Evolutionary conservation across 495 filamentous ascomycete genomes (phyloP).

Genomic region (Zalerion maritima): DNA sequence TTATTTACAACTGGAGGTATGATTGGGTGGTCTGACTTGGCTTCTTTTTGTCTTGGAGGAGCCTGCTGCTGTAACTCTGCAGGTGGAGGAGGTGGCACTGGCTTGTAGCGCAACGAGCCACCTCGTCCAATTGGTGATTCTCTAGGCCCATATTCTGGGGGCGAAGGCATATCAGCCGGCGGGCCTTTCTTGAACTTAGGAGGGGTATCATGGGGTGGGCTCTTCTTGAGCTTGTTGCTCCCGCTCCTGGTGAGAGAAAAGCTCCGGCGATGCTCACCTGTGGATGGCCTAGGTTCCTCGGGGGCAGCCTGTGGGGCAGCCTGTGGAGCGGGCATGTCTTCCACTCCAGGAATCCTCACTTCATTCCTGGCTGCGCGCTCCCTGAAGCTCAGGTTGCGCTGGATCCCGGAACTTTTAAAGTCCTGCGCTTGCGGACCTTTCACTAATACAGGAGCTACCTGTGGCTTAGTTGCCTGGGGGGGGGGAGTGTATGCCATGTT

Average conservation of each 20-base stretch:
- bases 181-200: conserved; percentile 4
- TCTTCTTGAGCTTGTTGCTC: conserved; percentile 34
- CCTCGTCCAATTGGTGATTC: conserved; percentile 7
- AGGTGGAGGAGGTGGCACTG: too few species aligned
- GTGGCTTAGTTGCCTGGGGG: conserved; percentile 13
- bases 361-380: conserved; percentile 30
- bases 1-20: too few species aligned
- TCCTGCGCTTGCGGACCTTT: too few species aligned
- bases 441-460: too few species aligned
- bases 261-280: too few species aligned
- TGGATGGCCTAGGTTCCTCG: conserved; percentile 11
- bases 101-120: too few species aligned
- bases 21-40: too few species aligned
- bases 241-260: conserved; percentile 21
- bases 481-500: conserved; percentile 13
- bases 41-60: too few species aligned
- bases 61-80: too few species aligned
- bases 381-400: conserved; percentile 35
- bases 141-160: conserved; percentile 8
- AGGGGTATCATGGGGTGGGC: conserved; percentile 27
- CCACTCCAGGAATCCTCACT: conserved; percentile 13
- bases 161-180: conserved; percentile 1
- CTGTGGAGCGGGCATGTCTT: conserved; percentile 9
- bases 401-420: too few species aligned
- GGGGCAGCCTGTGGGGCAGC: conserved; percentile 10